Conservation (phyloP, 1,284 basidiomycete species). For the Marasmius oreades region DNA sequence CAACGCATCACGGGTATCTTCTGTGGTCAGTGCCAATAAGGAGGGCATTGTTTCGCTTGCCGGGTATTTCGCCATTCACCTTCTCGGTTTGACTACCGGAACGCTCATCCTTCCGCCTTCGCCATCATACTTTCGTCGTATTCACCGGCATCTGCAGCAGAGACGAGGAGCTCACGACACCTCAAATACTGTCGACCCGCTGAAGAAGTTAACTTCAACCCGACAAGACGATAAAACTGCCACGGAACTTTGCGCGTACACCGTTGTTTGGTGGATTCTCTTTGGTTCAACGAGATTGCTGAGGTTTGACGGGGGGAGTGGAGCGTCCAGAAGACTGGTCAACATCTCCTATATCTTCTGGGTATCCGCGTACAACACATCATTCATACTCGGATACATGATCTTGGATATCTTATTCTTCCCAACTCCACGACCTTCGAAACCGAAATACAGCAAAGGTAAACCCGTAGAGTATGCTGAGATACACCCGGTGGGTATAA, state of each 20-base stretch:
- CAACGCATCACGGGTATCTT: slow-evolving; percentile 54
- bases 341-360: slow-evolving; percentile 90
- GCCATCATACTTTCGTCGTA: slow-evolving; percentile 66
- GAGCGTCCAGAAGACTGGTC: slow-evolving; percentile 79
- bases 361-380: slow-evolving; percentile 87
- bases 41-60: slow-evolving; percentile 84
- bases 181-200: slow-evolving; percentile 14
- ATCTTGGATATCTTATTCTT: slow-evolving; percentile 72
- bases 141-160: slow-evolving; percentile 26
- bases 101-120: slow-evolving; percentile 78
- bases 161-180: slow-evolving; percentile 13
- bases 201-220: slow-evolving; percentile 21
- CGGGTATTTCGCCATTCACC: slow-evolving; percentile 88
- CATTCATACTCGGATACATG: slow-evolving; percentile 82
- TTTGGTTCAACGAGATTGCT: slow-evolving; percentile 41
- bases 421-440: slow-evolving; percentile 39
- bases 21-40: slow-evolving; percentile 83
- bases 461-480: neutral
- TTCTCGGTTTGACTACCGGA: slow-evolving; percentile 82
- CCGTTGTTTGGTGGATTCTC: slow-evolving; percentile 74
- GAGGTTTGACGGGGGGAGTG: slow-evolving; percentile 34
- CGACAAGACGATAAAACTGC: slow-evolving; percentile 69
- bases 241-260: slow-evolving; percentile 75
- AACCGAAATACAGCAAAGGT: slow-evolving; percentile 33
- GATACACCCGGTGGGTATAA: neutral